Evolutionary conservation across 179 eudicot species (phyloP), one percentile per base, ranked within the genome.

Genomic region (Camellia oleifera): DNA sequence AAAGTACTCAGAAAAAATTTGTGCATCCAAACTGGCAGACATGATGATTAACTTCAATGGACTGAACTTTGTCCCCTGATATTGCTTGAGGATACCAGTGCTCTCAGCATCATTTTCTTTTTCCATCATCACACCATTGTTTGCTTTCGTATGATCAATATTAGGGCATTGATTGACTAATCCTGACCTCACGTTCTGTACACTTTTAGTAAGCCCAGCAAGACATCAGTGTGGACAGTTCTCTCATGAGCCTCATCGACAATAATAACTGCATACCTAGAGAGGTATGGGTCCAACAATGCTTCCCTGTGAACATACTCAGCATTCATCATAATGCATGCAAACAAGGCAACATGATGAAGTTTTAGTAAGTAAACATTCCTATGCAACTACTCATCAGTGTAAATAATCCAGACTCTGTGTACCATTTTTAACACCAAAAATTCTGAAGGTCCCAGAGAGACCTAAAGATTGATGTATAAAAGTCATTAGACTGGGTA

Each of bases 221-320:
- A 78, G 78, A 97, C 97, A 90, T 97, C 99, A 77, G 98, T 97
- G 84, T 97, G 98, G 66, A 97, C 92, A 44, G 98, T 97, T 86
- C 99, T 91, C 90, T 97, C 99, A 79, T 97, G 99, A 88, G 99
- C 99, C 88, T 96, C 99, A 80, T 96, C 99, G 77, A 94, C 93
- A 61, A 97, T 81, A 72, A 97, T 91, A 68, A 94, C 98, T 74
- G 98, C 89, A 86, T 97, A 97, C 83, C 83, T 93, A 13, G 99
- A 94, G 73, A 97, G 92, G 80, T 82, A 88, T 23, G 94, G 94
- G 75, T 97, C 99, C 88, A 97, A 84, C 81, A 97, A 82, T 77
- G 97, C 94, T 91, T 97, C 99, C 97, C 99, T 97, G 93, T 53
- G 82, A 68, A 58, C 62, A 77, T 26, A 75, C 11, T 60, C 50